Evolutionary conservation across 202 grass and related monocot genomes (phyloP), one percentile per base, ranked within the genome.

Genomic region (Cymbopogon flexuosus): DNA sequence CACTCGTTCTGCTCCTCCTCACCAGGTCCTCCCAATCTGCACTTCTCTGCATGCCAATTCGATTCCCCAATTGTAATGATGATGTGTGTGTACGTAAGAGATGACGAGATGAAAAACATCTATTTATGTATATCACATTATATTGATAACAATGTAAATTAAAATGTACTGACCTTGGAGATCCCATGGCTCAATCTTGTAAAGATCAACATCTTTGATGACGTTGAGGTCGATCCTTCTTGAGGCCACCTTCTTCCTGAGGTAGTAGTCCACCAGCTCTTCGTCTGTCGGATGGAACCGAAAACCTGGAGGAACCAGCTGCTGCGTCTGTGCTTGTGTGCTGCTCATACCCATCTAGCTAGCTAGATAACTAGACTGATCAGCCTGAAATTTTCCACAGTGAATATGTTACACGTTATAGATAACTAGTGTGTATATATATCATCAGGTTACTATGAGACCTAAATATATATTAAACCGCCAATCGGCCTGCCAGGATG

Each of bases 161-260:
- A n/a, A n/a, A n/a, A n/a, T n/a, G 11, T 2, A 31, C 30, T 56
- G 29, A 95, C 93, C 93, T 87, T 96, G 85, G 64, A 96, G 93
- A 80, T 96, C 93, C 93, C 93, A 96, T 62, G 93, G 93, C 84
- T 96, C 93, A 19, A 96, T 96, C 79, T 92, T 96, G 85, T 96
- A 96, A 40, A 96, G 83, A 85, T 96, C 93, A 3, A 96, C 73
- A 24, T 93, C 93, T 73, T 96, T 96, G 16, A 96, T 96, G 84
- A 96, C 90, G 15, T 96, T 89, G 19, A 96, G 85, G 34, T 93
- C 93, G 34, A 93, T 93, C 86, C 80, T 93, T 71, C 86, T 90
- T 0, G 90, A 90, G n/a, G 88, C 90, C 62, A 96, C 87, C 76
- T 96, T 96, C 63, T 96, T 92, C 49, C 90, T 89, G 23, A 96